Conservation (phyloP, 371 early-diverging fungal species). For the Mortierella sp. region DNA sequence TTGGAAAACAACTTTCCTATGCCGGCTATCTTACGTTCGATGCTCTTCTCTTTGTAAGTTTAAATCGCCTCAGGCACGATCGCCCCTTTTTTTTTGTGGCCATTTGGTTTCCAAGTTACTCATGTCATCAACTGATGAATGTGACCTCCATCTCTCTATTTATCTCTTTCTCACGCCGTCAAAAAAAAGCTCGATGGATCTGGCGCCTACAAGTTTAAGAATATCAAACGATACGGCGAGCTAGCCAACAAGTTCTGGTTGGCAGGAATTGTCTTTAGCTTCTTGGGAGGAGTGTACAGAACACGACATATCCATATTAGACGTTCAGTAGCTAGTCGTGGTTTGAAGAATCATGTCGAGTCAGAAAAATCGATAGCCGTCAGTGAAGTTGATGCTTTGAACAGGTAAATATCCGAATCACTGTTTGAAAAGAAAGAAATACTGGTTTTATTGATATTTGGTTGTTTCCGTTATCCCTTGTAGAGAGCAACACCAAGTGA, state of each 20-base stretch:
- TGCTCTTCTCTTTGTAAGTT: conserved; percentile 67
- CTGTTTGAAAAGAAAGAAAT: background rate
- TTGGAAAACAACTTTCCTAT: conserved; percentile 63
- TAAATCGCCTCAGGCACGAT: too few relatives aligned
- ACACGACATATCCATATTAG: conserved; percentile 63
- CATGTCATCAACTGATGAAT: background rate
- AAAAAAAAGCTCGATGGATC: conserved; percentile 61
- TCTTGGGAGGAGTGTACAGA: conserved; percentile 70
- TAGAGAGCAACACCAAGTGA: conserved; percentile 66
- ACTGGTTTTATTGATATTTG: background rate
- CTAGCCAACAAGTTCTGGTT: conserved; percentile 73
- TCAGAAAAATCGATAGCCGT: conserved; percentile 51
- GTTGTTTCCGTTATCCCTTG: background rate
- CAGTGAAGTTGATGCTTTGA: conserved; percentile 54
- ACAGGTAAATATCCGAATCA: conserved; percentile 56
- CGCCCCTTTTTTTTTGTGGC: background rate
- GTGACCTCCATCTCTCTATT: too few relatives aligned
- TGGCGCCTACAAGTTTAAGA: conserved; percentile 65
- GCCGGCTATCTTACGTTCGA: conserved; percentile 66
- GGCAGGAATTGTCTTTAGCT: conserved; percentile 68
- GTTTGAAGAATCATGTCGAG: conserved; percentile 40
- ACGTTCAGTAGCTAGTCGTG: conserved; percentile 35
- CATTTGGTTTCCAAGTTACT: background rate
- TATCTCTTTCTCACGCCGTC: background rate
- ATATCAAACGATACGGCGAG: conserved; percentile 63